Conservation (phyloP, 441 rosid genomes). For the Erysimum cheiri region DNA sequence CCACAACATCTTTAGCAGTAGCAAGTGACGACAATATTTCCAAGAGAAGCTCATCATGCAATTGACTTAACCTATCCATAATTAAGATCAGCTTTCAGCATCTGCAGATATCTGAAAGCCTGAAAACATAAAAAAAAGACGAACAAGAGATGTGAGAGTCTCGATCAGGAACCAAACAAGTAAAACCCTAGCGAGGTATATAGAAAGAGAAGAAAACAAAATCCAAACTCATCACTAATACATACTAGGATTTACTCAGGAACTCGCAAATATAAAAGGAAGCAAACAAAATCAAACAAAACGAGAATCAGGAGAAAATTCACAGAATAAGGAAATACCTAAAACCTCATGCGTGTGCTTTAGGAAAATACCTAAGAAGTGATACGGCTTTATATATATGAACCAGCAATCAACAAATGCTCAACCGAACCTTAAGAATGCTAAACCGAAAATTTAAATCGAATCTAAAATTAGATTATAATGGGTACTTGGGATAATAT, state of each 20-base stretch:
- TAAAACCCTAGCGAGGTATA: slow-evolving; percentile 17
- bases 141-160: background rate
- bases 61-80: slow-evolving; percentile 12
- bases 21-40: background rate
- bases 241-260: background rate
- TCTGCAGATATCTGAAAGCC: slow-evolving; percentile 1
- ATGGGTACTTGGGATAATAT: background rate
- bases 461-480: background rate
- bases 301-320: background rate
- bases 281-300: background rate
- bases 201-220: background rate
- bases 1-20: background rate
- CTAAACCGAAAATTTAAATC: background rate
- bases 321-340: background rate
- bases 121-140: background rate
- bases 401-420: background rate
- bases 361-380: background rate
- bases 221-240: background rate
- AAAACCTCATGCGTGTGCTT: background rate
- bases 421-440: background rate
- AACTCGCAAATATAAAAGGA: background rate
- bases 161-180: slow-evolving; percentile 1
- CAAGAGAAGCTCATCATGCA: background rate
- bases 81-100: background rate
- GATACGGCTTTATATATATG: background rate